Evolutionary conservation across 495 filamentous ascomycete genomes (phyloP), one percentile per base, ranked within the genome.

Genomic region (Aspergillus wentii): DNA sequence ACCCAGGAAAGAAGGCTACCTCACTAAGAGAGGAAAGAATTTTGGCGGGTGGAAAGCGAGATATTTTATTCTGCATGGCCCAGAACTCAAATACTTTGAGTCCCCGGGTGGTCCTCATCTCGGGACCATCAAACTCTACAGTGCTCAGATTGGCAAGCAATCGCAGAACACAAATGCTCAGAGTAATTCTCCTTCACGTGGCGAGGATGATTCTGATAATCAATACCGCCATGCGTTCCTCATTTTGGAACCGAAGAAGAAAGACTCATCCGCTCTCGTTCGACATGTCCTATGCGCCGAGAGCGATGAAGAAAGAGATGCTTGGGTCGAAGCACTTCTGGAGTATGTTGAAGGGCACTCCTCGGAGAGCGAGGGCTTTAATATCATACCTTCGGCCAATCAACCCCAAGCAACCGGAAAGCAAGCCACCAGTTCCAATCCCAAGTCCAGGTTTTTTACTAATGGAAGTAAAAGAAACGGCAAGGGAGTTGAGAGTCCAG

Each of bases 1-100:
- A 37, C 79, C 83, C 1, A 70, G 80, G 44, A 91, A 90, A 52
- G 88, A 82, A 54, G 92, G 92, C 11, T 97, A 96, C 68, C 68
- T 98, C 20, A 96, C 92, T 5, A 98, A 98, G 64, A 72, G 85
- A 39, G 92, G 92, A 17, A 98, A 98, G 68, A 96, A 95, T 48
- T 97, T 97, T 62, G 92, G 92, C 17, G 92, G 92, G n/a, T 98
- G 92, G 92, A 98, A 98, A 57, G 88, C 87, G 11, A 75, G 92
- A 38, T 97, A 86, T 56, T 98, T 98, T 49, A 74, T 95, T 30
- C 75, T 98, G 1, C 87, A 97, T 51, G 88, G 88, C 2, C 86
- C 94, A 11, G 74, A 87, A 23, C 63, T 98, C 45, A 88, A 83
- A 51, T 97, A 98, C 56, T 96, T 88, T 52, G 92, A 98, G 59